Evolutionary conservation across 148 eudicot genomes (phyloP), one percentile per base, ranked within the genome.

Genomic region (Fagopyrum esculentum): DNA sequence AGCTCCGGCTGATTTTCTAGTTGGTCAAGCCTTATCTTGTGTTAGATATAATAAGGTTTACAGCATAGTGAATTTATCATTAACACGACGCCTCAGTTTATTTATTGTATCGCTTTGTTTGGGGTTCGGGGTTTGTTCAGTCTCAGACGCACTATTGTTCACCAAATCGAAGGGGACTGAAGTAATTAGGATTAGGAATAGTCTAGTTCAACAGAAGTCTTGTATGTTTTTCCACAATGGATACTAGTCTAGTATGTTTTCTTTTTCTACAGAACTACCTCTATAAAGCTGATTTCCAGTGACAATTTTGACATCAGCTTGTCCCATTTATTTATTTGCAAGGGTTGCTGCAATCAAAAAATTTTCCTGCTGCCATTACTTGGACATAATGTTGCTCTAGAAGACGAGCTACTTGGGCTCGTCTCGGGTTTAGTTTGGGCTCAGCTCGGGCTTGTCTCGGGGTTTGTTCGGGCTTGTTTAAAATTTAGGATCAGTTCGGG

Each of bases 151-250:
- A 0, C 2, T 4, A 29, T 11, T 11, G 44, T 63, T 9, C 26
- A 61, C 16, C 43, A 61, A 61, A 61, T 9, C 69, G 30, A 29
- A 12, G 35, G 5, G 26, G 45, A 12, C 16, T 16, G 35, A 29
- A 9, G 69, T 15, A 2, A 29, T 63, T 30, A 63, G 44, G 10
- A 63, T 4, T 63, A 63, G 69, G 69, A 30, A 30, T 5, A 63
- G 43, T 55, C 17, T 5, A 15, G 13, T 26, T 60, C 66, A 55
- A 55, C 22, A 55, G 22, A 57, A 57, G 63, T 57, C 63, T 57
- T 57, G 63, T 29, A 63, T 63, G 69, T 30, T 63, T 44, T 63
- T 29, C 44, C 69, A 63, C 69, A 63, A 29, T 63, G 44, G 16
- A 30, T 60, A 26, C 40, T 22, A 26, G 40, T 60, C 5, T 60